phyloP scores from a whole-genome alignment of 2,329 filamentous ascomycete genomes.

The Pyricularia pennisetigena region DNA sequence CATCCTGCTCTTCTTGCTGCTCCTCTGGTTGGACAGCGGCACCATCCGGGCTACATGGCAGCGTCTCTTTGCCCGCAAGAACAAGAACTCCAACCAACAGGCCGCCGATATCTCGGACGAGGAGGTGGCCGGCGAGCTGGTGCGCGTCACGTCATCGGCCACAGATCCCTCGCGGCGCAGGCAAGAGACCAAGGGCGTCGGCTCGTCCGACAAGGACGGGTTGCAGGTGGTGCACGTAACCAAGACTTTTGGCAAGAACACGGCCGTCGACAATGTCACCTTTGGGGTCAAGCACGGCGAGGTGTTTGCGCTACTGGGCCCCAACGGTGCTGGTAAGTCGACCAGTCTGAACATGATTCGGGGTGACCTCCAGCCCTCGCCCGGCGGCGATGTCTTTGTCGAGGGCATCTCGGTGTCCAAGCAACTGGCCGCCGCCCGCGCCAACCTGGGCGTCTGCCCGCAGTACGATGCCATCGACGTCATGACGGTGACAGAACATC shows the following conservation, averaged over 20 bases:
- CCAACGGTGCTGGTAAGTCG: slow-evolving; percentile 86
- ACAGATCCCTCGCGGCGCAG: neutral
- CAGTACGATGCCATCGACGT: slow-evolving; percentile 82
- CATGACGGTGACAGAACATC: slow-evolving; percentile 82
- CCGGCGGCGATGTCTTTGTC: slow-evolving; percentile 71
- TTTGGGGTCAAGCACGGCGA: slow-evolving; percentile 74
- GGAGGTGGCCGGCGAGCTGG: slow-evolving; percentile 56
- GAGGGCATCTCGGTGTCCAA: slow-evolving; percentile 67
- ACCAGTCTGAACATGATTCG: slow-evolving; percentile 84
- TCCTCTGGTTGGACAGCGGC: slow-evolving; percentile 76
- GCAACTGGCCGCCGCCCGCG: slow-evolving; percentile 61
- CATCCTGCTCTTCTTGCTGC: slow-evolving; percentile 56
- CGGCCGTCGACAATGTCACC: slow-evolving; percentile 79
- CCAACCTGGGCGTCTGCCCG: slow-evolving; percentile 81
- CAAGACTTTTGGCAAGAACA: slow-evolving; percentile 66
- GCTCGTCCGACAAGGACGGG: slow-evolving; percentile 36
- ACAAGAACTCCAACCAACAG: slow-evolving; percentile 8
- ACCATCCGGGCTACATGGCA: slow-evolving; percentile 47
- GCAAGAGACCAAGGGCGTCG: neutral
- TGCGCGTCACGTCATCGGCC: slow-evolving; percentile 44
- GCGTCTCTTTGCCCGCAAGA: slow-evolving; percentile 25
- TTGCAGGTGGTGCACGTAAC: slow-evolving; percentile 72
- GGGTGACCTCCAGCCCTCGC: slow-evolving; percentile 67
- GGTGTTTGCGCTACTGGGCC: slow-evolving; percentile 81
- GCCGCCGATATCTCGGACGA: slow-evolving; percentile 29